These are phyloP conservation scores for Claviceps pusilla DNA, from an alignment of 2,329 filamentous ascomycete genomes.

Conservation along the genomic window DNA sequence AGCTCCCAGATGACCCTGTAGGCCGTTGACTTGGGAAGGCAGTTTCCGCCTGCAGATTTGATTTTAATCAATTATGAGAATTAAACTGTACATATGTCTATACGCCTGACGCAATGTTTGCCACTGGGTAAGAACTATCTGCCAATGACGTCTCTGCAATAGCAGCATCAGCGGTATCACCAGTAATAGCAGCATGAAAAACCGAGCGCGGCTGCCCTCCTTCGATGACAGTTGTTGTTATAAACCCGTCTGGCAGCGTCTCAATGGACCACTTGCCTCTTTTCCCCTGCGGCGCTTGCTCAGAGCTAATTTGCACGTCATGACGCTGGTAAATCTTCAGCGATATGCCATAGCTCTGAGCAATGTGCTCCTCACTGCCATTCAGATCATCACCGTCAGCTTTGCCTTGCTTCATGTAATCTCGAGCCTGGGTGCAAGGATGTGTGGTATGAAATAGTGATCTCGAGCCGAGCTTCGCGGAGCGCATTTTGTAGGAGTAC, in stretches of 20 bases:
- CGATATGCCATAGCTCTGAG: constrained; percentile 16
- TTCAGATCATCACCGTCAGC: constrained; percentile 12
- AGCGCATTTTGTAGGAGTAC: constrained; percentile 8
- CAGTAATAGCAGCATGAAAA: neutral
- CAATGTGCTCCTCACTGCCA: constrained; percentile 24
- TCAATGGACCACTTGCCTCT: neutral
- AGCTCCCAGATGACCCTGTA: too few species aligned
- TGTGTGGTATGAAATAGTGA: constrained; percentile 9
- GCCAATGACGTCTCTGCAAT: neutral
- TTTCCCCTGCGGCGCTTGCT: neutral
- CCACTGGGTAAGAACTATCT: constrained; percentile 1
- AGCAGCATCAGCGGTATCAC: neutral
- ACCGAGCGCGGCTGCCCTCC: constrained; percentile 2
- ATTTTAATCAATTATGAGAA: neutral
- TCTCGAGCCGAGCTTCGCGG: neutral
- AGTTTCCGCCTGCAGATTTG: too few species aligned
- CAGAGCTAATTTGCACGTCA: constrained; percentile 17
- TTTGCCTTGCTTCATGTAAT: constrained; percentile 1
- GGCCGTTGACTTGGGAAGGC: too few species aligned
- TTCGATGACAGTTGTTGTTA: constrained; percentile 4
- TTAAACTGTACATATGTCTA: neutral
- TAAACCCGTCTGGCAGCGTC: constrained; percentile 1
- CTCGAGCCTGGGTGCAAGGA: neutral
- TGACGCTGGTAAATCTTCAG: constrained; percentile 24
- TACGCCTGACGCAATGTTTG: neutral